Evolutionary conservation across 345 rosid species (phyloP).

Genomic region (Boechera retrofracta): DNA sequence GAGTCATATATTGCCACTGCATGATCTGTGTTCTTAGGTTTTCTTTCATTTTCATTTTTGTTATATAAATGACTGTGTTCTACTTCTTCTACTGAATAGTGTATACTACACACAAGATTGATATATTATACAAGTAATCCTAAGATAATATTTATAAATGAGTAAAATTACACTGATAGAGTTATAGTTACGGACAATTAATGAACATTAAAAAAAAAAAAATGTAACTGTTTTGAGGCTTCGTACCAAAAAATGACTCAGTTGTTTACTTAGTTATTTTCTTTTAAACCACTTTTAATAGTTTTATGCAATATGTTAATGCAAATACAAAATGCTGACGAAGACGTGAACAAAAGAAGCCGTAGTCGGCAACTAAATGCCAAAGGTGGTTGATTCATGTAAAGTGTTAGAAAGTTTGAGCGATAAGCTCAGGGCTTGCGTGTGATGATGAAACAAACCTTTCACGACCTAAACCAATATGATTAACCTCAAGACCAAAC

Average conservation of each 20-base stretch:
- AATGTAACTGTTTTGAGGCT: background rate
- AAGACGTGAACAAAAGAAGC: conserved; percentile 4
- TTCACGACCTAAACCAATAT: conserved; percentile 27
- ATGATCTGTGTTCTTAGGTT: background rate
- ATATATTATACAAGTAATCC: background rate
- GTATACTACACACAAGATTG: too few species aligned
- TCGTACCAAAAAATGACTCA: background rate
- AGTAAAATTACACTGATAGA: too few species aligned
- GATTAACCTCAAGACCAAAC: conserved; percentile 16
- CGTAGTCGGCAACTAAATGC: conserved; percentile 32
- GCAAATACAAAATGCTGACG: conserved; percentile 2
- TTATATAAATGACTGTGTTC: background rate
- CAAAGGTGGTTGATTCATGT: conserved; percentile 1
- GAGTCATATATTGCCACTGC: conserved; percentile 2
- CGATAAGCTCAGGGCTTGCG: conserved; percentile 33
- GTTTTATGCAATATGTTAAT: background rate
- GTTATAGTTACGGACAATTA: too few species aligned
- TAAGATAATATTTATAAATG: too few species aligned
- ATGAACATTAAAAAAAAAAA: background rate
- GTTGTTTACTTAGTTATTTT: background rate
- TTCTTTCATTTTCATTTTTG: background rate
- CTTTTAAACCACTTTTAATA: background rate
- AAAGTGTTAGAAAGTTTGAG: conserved; percentile 8
- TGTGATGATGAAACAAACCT: conserved; percentile 36
- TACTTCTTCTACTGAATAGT: background rate